Percentiles rank a stretch among this genome's conserved stretches.
Evolutionary conservation across 768 basidiomycete genomes (phyloP).

Genomic region (Phylloporus sp.): DNA sequence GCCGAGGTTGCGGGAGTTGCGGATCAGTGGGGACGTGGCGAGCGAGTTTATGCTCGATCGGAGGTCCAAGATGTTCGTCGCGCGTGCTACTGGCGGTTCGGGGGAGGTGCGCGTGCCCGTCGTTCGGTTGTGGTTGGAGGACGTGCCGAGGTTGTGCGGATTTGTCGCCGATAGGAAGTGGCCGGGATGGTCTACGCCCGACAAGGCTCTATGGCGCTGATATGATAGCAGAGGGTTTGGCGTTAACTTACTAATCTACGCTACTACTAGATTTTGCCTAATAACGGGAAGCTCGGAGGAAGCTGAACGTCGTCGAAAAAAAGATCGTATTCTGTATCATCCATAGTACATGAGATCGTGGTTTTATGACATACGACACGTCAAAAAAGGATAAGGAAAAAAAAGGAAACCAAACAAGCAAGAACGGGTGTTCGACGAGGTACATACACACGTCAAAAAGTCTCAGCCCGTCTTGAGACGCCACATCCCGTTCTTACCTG

Average conservation of each 20-base stretch:
- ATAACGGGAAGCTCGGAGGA: background rate
- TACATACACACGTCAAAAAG: background rate
- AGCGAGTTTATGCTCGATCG: constrained; percentile 24
- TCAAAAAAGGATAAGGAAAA: too few relatives aligned
- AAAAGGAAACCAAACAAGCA: background rate
- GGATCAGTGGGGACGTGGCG: constrained; percentile 21
- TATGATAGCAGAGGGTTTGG: background rate
- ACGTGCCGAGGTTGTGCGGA: constrained; percentile 19
- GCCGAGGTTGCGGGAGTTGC: constrained; percentile 11
- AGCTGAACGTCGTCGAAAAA: too few relatives aligned
- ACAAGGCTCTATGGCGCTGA: background rate
- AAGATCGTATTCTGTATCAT: too few relatives aligned
- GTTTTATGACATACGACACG: too few relatives aligned
- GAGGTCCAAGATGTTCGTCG: constrained; percentile 17
- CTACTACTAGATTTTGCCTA: too few relatives aligned
- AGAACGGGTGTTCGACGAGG: background rate
- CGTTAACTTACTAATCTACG: background rate
- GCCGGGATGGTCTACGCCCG: constrained; percentile 21
- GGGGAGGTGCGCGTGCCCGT: constrained; percentile 7
- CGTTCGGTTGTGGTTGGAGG: constrained; percentile 17
- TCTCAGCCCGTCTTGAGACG: constrained; percentile 50
- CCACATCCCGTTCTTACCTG: constrained; percentile 56
- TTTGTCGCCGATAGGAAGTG: constrained; percentile 18
- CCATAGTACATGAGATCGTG: too few relatives aligned
- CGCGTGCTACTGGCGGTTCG: background rate